Conservation (phyloP, 2,329 filamentous ascomycete genomes). For the Penicillium occitanis region DNA sequence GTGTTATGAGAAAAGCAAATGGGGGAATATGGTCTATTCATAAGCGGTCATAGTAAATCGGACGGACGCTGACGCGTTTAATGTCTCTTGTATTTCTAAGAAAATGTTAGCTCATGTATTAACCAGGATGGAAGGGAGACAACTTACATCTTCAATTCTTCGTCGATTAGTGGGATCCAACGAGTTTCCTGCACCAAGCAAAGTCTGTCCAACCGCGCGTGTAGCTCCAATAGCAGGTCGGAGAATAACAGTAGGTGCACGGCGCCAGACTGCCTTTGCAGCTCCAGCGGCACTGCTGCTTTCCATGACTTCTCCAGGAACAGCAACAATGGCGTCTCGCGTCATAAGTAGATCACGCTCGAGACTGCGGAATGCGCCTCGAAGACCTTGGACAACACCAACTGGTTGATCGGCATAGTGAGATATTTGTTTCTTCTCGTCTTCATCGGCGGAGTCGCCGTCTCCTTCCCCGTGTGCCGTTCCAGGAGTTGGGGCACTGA, state of each 20-base stretch:
- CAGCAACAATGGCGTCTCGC: conserved; percentile 87
- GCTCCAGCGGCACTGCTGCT: conserved; percentile 77
- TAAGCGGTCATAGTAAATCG: neutral
- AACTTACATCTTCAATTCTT: conserved; percentile 83
- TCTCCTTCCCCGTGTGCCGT: conserved; percentile 45
- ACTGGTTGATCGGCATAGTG: conserved; percentile 93
- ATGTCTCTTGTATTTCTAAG: conserved; percentile 48
- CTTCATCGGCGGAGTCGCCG: conserved; percentile 59
- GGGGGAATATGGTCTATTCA: conserved; percentile 6
- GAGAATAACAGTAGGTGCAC: conserved; percentile 90
- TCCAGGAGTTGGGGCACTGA: conserved; percentile 43
- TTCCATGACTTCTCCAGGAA: conserved; percentile 88
- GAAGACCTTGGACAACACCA: conserved; percentile 80
- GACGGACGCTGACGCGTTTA: conserved; percentile 22
- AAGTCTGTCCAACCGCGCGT: conserved; percentile 81
- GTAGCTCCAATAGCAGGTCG: conserved; percentile 86
- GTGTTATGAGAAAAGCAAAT: neutral
- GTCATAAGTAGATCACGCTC: conserved; percentile 84
- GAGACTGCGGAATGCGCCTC: conserved; percentile 77
- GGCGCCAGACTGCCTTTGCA: conserved; percentile 72
- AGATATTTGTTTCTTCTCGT: conserved; percentile 76
- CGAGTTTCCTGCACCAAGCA: conserved; percentile 89
- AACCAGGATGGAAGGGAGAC: neutral
- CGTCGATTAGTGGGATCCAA: conserved; percentile 79
- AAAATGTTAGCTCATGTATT: neutral